These are phyloP conservation scores for Zasmidium citrigriseum DNA, from an alignment of 2,329 filamentous ascomycete species.

Conservation along the genomic window DNA sequence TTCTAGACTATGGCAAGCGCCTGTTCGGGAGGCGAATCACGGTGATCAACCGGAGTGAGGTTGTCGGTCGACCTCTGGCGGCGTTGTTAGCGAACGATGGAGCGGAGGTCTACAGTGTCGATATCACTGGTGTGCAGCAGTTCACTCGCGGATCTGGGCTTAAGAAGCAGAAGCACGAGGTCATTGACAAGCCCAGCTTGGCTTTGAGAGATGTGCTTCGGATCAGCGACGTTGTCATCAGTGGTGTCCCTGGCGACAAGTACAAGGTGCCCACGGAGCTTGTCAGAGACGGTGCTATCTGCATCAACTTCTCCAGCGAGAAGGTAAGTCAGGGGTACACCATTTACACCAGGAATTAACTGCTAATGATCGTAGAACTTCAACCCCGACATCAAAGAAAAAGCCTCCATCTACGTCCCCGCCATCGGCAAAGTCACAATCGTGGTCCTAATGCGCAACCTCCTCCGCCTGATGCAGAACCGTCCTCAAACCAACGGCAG, in stretches of 20 bases:
- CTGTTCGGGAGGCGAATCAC: constrained; percentile 93
- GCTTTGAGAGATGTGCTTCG: constrained; percentile 78
- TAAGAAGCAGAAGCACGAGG: constrained; percentile 81
- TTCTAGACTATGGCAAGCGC: constrained; percentile 88
- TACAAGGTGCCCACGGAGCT: constrained; percentile 88
- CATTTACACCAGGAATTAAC: neutral
- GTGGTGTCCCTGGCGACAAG: constrained; percentile 81
- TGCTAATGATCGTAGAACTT: constrained; percentile 65
- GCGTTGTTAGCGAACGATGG: constrained; percentile 95
- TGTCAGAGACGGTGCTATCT: constrained; percentile 88
- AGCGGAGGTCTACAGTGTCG: constrained; percentile 91
- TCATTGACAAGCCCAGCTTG: constrained; percentile 79
- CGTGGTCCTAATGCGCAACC: constrained; percentile 82
- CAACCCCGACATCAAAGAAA: constrained; percentile 84
- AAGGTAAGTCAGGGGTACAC: constrained; percentile 53
- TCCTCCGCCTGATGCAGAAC: constrained; percentile 59
- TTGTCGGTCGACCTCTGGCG: constrained; percentile 89
- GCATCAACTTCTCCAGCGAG: constrained; percentile 96
- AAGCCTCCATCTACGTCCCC: constrained; percentile 94
- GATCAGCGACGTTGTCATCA: constrained; percentile 90
- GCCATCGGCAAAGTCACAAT: constrained; percentile 98
- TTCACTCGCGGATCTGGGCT: constrained; percentile 90
- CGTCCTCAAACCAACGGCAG: constrained; percentile 8
- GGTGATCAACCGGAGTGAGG: constrained; percentile 94
- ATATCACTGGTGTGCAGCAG: constrained; percentile 85